Base-by-base conservation (phyloP, 306 rosid species). In the Ormosia semicastrata region DNA sequence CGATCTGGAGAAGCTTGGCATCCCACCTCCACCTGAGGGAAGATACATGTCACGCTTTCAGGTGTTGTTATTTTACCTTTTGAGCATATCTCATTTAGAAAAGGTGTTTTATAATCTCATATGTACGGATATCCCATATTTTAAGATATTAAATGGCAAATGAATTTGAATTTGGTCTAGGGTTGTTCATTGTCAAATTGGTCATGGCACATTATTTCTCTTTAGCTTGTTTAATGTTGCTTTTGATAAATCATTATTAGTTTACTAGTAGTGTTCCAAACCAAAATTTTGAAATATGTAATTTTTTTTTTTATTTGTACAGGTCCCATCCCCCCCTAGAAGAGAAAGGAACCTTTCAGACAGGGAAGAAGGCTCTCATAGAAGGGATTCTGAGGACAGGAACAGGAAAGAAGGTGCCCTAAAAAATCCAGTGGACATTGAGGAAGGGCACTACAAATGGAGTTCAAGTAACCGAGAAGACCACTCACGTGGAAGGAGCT, bases 1-100 rank as follows among this genome's bases (percentile, higher is more conserved):
- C 47, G 94, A 91, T 32, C 80, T 95, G 88, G 81, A 89, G 88
- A 90, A 90, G 87, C 95, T 93, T 43, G 97, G 98, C 63, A 91
- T 95, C 50, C 93, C 95, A 71, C 95, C 94, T 77, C 97, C 97
- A 36, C 98, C 95, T 0, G 98, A 95, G 88, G 98, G 98, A 83
- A 86, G 86, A 78, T 95, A 93, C 89, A 81, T 89, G 95, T 84
- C 98, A 52, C 92, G 95, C 77, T 85, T 85, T 85, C 91, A 91
- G 98, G 98, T 91, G 50, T 18, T 9, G 68, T 62, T 44, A 8
- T 77, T 78, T 78, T 60, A 70, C 59, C 75, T 49, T 57, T 32
- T 62, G 40, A 49, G 37, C 37, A 12, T 58, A 46, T 76, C 36
- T 32, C 12, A 2, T 37, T 24, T 63, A 47, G 18, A 75, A 46